These are phyloP conservation scores for Peribolospora kevripleyi DNA, from an alignment of 768 basidiomycete genomes.

Conservation along the genomic window DNA sequence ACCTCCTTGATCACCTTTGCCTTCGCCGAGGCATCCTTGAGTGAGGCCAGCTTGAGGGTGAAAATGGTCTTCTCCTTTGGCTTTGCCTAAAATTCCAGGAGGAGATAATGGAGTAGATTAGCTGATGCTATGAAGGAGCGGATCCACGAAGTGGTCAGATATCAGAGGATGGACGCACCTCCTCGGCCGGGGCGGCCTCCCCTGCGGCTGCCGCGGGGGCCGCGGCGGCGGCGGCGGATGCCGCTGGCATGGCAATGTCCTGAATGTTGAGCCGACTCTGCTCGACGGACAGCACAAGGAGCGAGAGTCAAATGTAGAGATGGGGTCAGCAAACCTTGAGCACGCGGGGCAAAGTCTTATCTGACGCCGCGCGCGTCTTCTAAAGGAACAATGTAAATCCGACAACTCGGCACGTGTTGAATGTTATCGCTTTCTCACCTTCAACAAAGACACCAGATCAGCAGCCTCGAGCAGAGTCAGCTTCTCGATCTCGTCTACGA, in stretches of 20 bases:
- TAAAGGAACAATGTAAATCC: not conserved
- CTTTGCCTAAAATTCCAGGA: constrained; percentile 38
- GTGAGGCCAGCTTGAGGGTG: constrained; percentile 80
- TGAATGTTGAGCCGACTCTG: constrained; percentile 85
- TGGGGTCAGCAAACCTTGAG: too few species aligned
- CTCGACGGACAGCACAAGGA: not conserved
- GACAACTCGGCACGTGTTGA: not conserved
- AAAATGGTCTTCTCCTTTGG: constrained; percentile 98
- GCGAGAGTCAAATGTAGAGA: not conserved
- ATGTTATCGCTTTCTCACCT: constrained; percentile 30
- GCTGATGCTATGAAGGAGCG: not conserved
- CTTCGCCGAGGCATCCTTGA: constrained; percentile 58
- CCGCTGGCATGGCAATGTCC: constrained; percentile 70
- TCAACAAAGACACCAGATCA: constrained; percentile 72
- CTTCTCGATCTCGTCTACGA: constrained; percentile 79
- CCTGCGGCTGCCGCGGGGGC: constrained; percentile 32
- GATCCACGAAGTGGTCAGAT: not conserved
- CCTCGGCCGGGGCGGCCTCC: constrained; percentile 36
- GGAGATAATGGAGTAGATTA: not conserved
- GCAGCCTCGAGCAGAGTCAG: constrained; percentile 81
- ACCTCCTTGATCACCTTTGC: constrained; percentile 96
- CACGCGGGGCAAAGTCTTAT: not conserved
- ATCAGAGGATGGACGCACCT: constrained; percentile 26
- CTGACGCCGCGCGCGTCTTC: not conserved
- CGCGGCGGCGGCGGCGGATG: constrained; percentile 23